These are phyloP conservation scores for Colletotrichum godetiae DNA, from an alignment of 2,329 filamentous ascomycete species.

Conservation along the genomic window DNA sequence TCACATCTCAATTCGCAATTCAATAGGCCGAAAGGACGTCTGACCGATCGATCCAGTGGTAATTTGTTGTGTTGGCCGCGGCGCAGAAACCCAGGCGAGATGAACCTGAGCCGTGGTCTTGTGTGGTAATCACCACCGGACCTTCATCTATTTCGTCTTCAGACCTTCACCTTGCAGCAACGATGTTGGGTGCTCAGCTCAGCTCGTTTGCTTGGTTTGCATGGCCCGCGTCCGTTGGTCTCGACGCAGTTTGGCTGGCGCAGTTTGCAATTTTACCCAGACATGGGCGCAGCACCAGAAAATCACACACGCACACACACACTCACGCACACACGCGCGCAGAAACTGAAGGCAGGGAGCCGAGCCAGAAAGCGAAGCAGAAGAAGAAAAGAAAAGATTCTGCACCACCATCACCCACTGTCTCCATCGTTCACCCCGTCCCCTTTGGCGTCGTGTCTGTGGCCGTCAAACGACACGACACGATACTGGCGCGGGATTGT, in stretches of 20 bases:
- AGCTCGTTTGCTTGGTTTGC: neutral
- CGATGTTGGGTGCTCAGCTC: neutral
- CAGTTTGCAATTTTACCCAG: neutral
- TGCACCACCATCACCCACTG: neutral
- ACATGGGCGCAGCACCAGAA: neutral
- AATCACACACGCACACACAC: too few relatives aligned
- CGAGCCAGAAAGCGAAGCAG: neutral
- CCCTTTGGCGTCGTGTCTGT: neutral
- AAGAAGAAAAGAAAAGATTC: neutral
- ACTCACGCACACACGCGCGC: too few relatives aligned
- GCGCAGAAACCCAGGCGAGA: neutral
- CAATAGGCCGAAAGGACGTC: neutral
- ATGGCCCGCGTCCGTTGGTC: neutral
- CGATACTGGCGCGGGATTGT: constrained; percentile 3
- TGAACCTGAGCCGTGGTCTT: neutral
- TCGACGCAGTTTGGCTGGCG: neutral
- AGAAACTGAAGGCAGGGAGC: neutral
- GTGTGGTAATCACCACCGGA: neutral
- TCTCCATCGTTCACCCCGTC: neutral
- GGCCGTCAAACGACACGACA: neutral
- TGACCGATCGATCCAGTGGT: neutral
- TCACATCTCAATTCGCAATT: neutral
- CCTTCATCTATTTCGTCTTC: neutral
- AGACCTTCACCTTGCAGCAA: neutral
- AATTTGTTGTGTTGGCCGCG: neutral